A percentile compares a stretch with the other conserved stretches of the same genome.
Conservation (phyloP, 495 filamentous ascomycete genomes). For the Xylaria grammica region DNA sequence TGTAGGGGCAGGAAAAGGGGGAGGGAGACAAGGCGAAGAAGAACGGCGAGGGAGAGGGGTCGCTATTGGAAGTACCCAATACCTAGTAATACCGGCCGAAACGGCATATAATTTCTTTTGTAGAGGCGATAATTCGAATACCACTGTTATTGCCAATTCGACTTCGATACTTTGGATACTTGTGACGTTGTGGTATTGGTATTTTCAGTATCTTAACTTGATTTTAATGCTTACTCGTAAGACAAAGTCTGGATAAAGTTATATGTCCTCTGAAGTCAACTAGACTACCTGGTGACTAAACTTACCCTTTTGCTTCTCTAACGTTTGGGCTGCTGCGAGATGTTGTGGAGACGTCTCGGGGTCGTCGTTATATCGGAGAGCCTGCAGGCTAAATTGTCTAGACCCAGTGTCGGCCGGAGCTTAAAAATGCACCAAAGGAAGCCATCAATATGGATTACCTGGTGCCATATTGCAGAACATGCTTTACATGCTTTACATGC, state of each 20-base stretch:
- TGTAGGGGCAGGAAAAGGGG: background rate
- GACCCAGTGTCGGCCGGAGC: background rate
- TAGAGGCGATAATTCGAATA: constrained; percentile 8
- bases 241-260: background rate
- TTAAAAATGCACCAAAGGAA: too few relatives aligned
- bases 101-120: constrained; percentile 16
- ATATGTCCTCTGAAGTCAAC: too few relatives aligned
- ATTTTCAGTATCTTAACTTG: too few relatives aligned
- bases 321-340: too few relatives aligned
- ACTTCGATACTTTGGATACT: too few relatives aligned
- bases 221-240: background rate
- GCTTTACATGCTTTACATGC: background rate
- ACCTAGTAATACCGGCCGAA: constrained; percentile 19
- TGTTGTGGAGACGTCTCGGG: too few relatives aligned
- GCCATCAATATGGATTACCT: background rate
- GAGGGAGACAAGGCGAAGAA: background rate
- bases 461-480: too few relatives aligned
- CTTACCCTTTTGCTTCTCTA: too few relatives aligned
- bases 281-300: too few relatives aligned
- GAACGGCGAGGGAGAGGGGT: background rate
- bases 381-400: background rate
- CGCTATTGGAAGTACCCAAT: background rate
- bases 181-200: too few relatives aligned
- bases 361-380: too few relatives aligned
- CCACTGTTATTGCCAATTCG: background rate